Evolutionary conservation across 306 rosid species (phyloP), one percentile per base, ranked within the genome.

Genomic region (Argentina anserina): DNA sequence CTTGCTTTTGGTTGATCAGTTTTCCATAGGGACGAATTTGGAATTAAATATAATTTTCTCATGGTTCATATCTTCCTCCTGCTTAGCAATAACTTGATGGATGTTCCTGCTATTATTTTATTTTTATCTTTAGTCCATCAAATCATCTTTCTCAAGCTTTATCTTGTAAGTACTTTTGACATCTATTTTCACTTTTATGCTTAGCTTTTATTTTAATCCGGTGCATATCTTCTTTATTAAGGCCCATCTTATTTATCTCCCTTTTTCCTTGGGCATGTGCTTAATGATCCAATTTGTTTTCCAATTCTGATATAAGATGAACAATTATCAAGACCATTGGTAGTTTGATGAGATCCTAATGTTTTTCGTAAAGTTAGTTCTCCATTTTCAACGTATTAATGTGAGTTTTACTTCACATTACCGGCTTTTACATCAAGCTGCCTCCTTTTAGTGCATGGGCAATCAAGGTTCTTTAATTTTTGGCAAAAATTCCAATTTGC

Each of bases 11-110:
- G 60, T 69, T 58, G 55, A 17, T 47, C 52, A 31, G 12, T 41
- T 63, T 65, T 64, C 63, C 39, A 56, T 59, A 46, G 70, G 75
- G 70, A 58, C 45, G 45, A 40, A 69, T 61, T 73, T 47, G 71
- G 53, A 68, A 36, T 60, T 59, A 64, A 60, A 47, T 59, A 60
- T 62, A 28, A 3, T 33, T 67, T 73, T 56, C 62, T 45, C 61
- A 26, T 52, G 20, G 25, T 73, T 34, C 34, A 36, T 55, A 41
- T 29, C 50, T 58, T 56, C 15, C 21, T 18, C 52, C 55, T 65
- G 56, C 77, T 55, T 17, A 5, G 42, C 56, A 56, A 41, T 65
- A 66, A 20, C 40, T 78, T 66, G 71, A 63, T 67, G 26, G 60
- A 69, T 17, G 40, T 42, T 40, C 18, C 29, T 39, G 20, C 52